Base-by-base conservation (phyloP, 2,329 filamentous ascomycete species). In the Coniochaeta prunicola region DNA sequence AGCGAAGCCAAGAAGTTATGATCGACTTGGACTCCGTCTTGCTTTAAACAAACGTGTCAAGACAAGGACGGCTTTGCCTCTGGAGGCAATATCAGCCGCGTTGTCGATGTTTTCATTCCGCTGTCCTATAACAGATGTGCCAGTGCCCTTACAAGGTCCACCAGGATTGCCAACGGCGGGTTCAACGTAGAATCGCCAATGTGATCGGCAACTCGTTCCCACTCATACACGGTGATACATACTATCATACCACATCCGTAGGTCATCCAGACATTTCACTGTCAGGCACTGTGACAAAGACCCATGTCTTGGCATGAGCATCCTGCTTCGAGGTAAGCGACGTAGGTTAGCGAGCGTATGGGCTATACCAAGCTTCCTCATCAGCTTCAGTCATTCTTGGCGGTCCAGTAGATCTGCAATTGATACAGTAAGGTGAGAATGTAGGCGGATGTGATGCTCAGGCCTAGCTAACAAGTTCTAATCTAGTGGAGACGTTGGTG, bases 11-110 rank as follows among this genome's bases (percentile, higher is more conserved):
- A 58, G 61, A 62, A 57, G 62, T 62, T 56, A 61, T 56, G 48
- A 33, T 42, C 53, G 62, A 66, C 57, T 26, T 61, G 60, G 62
- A 62, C 64, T 59, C 45, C 33, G 61, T 59, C 61, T 65, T 62
- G 62, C 65, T 72, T 71, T 69, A 70, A n/a, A 69, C 69, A 71
- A 64, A 65, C 64, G 65, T 65, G 53, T 56, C 60, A 65, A 62
- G 64, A 60, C 63, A 65, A 66, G 62, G 57, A 53, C 55, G 58
- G 63, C 30, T 34, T 36, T 9, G 28, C 31, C 15, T 62, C 61
- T 42, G 56, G 21, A n/a, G 50, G 56, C 58, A 63, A 56, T 56
- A 58, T 40, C n/a, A 48, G 59, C 62, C 54, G 58, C 60, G 63
- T 64, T 48, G n/a, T 24, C 6, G 45, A 17, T 4, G 9, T 26